These are phyloP conservation scores for Diversispora epigaea DNA, from an alignment of 192 early-diverging fungal genomes.

Conservation along the genomic window DNA sequence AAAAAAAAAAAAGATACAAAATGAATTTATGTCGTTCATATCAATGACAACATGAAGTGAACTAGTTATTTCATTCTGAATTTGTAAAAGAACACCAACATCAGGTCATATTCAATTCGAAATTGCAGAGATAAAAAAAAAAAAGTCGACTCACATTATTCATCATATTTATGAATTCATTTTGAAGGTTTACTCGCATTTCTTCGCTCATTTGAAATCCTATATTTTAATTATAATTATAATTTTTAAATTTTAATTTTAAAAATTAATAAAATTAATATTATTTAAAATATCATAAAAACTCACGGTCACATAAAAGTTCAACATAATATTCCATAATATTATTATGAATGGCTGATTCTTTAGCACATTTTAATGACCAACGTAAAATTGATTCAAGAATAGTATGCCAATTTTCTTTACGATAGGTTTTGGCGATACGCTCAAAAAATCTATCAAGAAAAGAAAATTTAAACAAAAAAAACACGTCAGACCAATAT, in stretches of 20 bases:
- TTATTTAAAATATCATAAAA: no score
- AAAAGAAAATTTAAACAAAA: background rate
- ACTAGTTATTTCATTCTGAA: background rate
- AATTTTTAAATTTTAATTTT: no score
- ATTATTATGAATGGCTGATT: slow-evolving; percentile 58
- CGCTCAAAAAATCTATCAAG: slow-evolving; percentile 74
- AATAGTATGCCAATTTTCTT: slow-evolving; percentile 76
- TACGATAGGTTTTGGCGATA: slow-evolving; percentile 85
- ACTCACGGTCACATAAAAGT: slow-evolving; percentile 53
- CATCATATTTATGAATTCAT: slow-evolving; percentile 34
- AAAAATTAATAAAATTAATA: no score
- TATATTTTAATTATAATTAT: background rate
- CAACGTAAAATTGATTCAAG: slow-evolving; percentile 66
- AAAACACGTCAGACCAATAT: no score
- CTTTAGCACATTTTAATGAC: slow-evolving; percentile 70
- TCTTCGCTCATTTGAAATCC: slow-evolving; percentile 33
- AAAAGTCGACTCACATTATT: background rate
- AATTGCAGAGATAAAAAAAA: no score
- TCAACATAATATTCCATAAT: slow-evolving; percentile 74
- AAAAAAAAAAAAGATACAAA: slow-evolving; percentile 4
- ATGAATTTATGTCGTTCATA: slow-evolving; percentile 28
- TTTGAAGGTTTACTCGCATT: slow-evolving; percentile 41
- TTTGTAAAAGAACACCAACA: no score
- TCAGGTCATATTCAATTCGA: no score
- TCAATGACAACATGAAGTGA: slow-evolving; percentile 6